phyloP scores from a whole-genome alignment of 108 stramenopile species.

The Ochromonas danica region DNA sequence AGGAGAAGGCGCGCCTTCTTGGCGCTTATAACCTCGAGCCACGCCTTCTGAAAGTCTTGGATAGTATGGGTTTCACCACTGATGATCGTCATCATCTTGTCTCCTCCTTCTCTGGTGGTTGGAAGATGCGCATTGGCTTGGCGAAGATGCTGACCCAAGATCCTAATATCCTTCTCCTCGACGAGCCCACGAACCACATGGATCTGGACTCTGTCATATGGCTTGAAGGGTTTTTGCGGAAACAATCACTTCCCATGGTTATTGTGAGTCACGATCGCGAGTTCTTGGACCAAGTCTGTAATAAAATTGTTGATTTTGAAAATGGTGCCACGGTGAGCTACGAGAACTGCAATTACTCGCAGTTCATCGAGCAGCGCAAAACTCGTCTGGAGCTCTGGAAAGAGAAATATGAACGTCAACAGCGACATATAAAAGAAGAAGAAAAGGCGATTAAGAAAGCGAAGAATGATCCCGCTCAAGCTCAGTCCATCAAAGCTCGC shows the following conservation, averaged over 20 bases:
- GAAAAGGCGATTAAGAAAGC: constrained; percentile 84
- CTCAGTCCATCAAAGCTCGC: constrained; percentile 59
- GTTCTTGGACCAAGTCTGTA: constrained; percentile 92
- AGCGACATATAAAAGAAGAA: constrained; percentile 91
- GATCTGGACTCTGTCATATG: constrained; percentile 92
- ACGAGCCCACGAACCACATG: constrained; percentile 78
- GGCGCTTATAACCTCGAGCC: constrained; percentile 76
- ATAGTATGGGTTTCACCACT: constrained; percentile 85
- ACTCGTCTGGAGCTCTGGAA: constrained; percentile 80
- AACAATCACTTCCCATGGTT: constrained; percentile 91
- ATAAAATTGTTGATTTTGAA: constrained; percentile 9
- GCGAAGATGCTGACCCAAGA: constrained; percentile 88
- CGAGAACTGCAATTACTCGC: constrained; percentile 77
- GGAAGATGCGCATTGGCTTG: constrained; percentile 98
- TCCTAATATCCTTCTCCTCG: constrained; percentile 86
- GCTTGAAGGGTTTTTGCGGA: constrained; percentile 85
- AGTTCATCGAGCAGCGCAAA: constrained; percentile 84
- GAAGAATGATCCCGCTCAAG: constrained; percentile 75
- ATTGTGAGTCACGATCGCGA: constrained; percentile 98
- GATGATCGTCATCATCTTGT: constrained; percentile 80
- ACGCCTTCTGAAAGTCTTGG: constrained; percentile 81
- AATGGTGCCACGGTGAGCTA: constrained; percentile 9
- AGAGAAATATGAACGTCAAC: constrained; percentile 83
- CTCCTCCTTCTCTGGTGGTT: constrained; percentile 88
- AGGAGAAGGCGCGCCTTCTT: constrained; percentile 42